Conservation (phyloP, 805 yeast genomes). For the Danielozyma ontarioensis region DNA sequence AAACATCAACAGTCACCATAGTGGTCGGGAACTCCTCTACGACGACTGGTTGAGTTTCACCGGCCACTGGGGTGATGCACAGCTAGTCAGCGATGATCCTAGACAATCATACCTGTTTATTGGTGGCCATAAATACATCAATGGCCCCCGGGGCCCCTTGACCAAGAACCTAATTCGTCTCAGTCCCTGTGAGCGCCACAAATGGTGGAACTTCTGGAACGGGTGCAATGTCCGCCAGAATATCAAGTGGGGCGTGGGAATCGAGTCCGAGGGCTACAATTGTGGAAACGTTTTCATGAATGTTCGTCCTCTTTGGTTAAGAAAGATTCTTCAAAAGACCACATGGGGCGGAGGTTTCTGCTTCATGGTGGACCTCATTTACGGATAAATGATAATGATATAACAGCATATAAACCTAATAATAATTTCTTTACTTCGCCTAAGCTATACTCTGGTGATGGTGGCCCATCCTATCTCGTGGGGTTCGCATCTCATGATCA, state of each 20-base stretch:
- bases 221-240: slow-evolving; percentile 76
- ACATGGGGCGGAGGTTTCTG: slow-evolving; percentile 65
- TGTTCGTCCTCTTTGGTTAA: slow-evolving; percentile 48
- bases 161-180: slow-evolving; percentile 65
- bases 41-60: slow-evolving; percentile 74
- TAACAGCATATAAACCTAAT: too few species aligned
- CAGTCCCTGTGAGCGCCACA: slow-evolving; percentile 74
- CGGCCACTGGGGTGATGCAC: slow-evolving; percentile 91
- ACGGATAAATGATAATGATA: slow-evolving; percentile 26
- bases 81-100: slow-evolving; percentile 59
- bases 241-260: slow-evolving; percentile 79
- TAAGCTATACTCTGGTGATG: too few species aligned
- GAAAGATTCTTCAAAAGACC: slow-evolving; percentile 41
- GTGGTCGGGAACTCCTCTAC: slow-evolving; percentile 48
- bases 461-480: too few species aligned
- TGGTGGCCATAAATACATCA: slow-evolving; percentile 80
- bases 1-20: slow-evolving; percentile 39
- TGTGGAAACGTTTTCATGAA: slow-evolving; percentile 64
- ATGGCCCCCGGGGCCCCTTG: slow-evolving; percentile 91
- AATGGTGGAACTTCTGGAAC: slow-evolving; percentile 90
- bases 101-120: slow-evolving; percentile 85
- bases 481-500: too few species aligned
- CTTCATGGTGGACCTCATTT: slow-evolving; percentile 44
- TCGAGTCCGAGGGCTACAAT: slow-evolving; percentile 79
- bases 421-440: too few species aligned